phyloP scores from a whole-genome alignment of 2,329 filamentous ascomycete species.

The Xylariomycetidae sp. region DNA sequence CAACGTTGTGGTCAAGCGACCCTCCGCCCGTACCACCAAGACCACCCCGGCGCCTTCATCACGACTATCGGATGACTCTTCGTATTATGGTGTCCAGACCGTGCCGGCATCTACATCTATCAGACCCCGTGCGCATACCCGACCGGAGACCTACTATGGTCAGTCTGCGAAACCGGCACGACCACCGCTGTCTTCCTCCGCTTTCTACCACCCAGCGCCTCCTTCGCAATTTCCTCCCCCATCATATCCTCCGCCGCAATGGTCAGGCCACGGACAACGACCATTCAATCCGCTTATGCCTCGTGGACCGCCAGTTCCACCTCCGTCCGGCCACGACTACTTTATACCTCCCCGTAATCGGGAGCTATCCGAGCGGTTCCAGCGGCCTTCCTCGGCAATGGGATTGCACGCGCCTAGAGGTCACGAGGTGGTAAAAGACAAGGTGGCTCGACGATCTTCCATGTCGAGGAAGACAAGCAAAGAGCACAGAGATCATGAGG shows the following conservation, averaged over 20 bases:
- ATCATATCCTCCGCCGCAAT: constrained; percentile 17
- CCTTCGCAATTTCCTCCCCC: constrained; percentile 24
- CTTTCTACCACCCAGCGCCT: constrained; percentile 28
- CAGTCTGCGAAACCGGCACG: constrained; percentile 19
- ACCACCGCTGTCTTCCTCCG: constrained; percentile 32
- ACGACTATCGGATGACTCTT: constrained; percentile 31
- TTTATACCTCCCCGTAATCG: no score
- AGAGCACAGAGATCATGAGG: constrained; percentile 40
- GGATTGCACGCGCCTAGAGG: constrained; percentile 35
- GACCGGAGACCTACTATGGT: constrained; percentile 35
- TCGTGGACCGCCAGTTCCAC: constrained; percentile 12
- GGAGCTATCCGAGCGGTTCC: constrained; percentile 23
- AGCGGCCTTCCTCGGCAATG: constrained; percentile 36
- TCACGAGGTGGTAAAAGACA: constrained; percentile 34
- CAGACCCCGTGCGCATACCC: constrained; percentile 36
- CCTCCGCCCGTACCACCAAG: constrained; percentile 31
- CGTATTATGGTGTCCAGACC: constrained; percentile 35
- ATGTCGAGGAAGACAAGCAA: constrained; percentile 31
- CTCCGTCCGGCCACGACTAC: constrained; percentile 11
- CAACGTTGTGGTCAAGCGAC: constrained; percentile 22
- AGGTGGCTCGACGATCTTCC: constrained; percentile 39
- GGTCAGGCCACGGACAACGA: constrained; percentile 9
- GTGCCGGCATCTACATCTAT: constrained; percentile 25
- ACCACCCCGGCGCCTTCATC: constrained; percentile 29
- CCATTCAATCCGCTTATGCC: constrained; percentile 15